Base-by-base conservation (phyloP, 176 grass and related monocot species). In the Echinochloa phyllopogon region DNA sequence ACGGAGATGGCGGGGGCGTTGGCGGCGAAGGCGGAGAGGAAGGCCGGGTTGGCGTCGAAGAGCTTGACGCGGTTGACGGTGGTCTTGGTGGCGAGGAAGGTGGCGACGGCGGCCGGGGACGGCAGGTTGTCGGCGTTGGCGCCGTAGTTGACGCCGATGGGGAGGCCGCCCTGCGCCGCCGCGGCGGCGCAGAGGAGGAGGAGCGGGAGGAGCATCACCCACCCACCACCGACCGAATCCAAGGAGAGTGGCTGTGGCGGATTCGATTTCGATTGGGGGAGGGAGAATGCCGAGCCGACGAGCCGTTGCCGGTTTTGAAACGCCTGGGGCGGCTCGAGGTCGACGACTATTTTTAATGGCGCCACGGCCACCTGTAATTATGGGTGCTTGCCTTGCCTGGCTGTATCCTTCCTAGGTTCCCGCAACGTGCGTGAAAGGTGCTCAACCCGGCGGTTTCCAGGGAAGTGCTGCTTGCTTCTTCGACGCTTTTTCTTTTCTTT, bases 111-210 rank as follows among this genome's bases (percentile, higher is more conserved):
- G 3, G 86, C 29, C 0, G 96, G 91, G 0, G 93, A 9, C 0
- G 95, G 95, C 5, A 98, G 96, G 89, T 98, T 93, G 83, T 95
- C 93, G 14, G 51, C 93, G 39, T 77, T 90, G 11, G 93, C 90
- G 70, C 96, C 93, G 81, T 98, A 98, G 85, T 98, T 98, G 1
- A 98, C 93, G n/a, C 96, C 96, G 70, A 96, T 83, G 37, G 84
- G 72, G 0, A 43, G 41, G 41, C 21, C 21, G 41, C 21, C 21
- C 41, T 24, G 40, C 11, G 66, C 9, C 10, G 21, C 13, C 42
- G 47, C 55, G 63, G 16, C 3, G 82, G 23, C 4, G 20, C 76
- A 18, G 10, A 68, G 36, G 20, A 65, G 18, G 41, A 45, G 73
- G 43, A 65, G 66, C 18, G 75, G 37, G n/a, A 36, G 37, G n/a